phyloP scores from a whole-genome alignment of 148 eudicot species.

The Chenopodium formosanum region DNA sequence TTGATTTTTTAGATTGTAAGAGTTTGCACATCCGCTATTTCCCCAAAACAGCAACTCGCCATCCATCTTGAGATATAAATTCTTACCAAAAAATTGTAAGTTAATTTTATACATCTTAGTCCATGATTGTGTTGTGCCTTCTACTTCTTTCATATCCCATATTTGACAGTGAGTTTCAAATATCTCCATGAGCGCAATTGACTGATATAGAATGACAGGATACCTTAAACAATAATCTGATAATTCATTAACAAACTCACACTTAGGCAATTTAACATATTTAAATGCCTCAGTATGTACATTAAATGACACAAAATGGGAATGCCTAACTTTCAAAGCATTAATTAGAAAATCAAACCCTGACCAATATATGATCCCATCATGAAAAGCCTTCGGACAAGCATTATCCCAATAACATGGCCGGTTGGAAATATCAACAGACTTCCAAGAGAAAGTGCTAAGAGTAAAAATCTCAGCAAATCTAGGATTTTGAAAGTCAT shows the following conservation, averaged over 20 bases:
- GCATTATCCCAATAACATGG: conserved; percentile 5
- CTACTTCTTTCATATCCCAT: too few relatives aligned
- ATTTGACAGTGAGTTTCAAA: too few relatives aligned
- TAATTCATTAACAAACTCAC: too few relatives aligned
- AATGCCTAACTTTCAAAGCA: not conserved
- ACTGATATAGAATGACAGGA: too few relatives aligned
- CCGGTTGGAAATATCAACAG: not conserved
- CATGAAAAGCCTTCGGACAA: conserved; percentile 6
- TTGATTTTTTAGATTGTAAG: not conserved
- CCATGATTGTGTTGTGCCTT: not conserved
- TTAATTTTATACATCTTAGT: not conserved
- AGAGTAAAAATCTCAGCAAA: conserved; percentile 8
- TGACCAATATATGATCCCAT: conserved; percentile 21
- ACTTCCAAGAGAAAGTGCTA: not conserved
- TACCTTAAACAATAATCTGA: too few relatives aligned
- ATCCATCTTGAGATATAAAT: conserved; percentile 5
- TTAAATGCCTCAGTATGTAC: conserved; percentile 6
- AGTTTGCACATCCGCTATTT: conserved; percentile 6
- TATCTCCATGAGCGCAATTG: too few relatives aligned
- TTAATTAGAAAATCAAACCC: not conserved
- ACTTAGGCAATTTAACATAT: not conserved
- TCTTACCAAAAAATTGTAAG: not conserved
- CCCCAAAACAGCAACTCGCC: conserved; percentile 11
- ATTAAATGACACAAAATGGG: conserved; percentile 21
- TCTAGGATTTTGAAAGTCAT: too few relatives aligned